Percentiles rank a stretch among this genome's conserved stretches.
These are phyloP conservation scores for Tillandsia leiboldiana DNA, from an alignment of 176 grass and related monocot species.

Conservation along the genomic window DNA sequence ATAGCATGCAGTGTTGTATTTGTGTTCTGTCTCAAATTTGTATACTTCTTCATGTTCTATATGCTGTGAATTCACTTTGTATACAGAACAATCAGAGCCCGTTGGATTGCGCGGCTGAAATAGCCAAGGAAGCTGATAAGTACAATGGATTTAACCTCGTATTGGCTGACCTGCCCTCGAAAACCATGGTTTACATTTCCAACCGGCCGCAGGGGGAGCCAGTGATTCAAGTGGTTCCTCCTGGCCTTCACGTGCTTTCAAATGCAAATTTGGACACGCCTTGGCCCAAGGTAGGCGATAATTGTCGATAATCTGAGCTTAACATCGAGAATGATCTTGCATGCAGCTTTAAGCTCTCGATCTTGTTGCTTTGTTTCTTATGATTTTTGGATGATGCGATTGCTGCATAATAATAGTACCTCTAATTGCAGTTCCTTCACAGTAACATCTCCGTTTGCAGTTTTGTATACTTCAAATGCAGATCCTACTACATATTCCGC, in stretches of 20 bases:
- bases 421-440: no score
- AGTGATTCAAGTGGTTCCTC: constrained; percentile 48
- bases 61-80: neutral
- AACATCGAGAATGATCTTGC: constrained; percentile 1
- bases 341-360: neutral
- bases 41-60: neutral
- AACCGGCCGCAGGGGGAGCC: constrained; percentile 46
- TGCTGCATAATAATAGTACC: no score
- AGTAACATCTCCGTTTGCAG: no score
- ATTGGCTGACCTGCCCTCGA: constrained; percentile 52
- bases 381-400: no score
- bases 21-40: neutral
- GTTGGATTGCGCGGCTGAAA: constrained; percentile 59
- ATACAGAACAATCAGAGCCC: constrained; percentile 41
- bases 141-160: constrained; percentile 90
- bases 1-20: neutral
- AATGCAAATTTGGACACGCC: constrained; percentile 70
- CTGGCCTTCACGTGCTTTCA: constrained; percentile 81
- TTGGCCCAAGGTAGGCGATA: constrained; percentile 70
- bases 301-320: neutral
- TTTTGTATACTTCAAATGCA: no score
- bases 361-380: neutral
- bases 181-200: constrained; percentile 78
- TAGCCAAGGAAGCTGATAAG: constrained; percentile 65
- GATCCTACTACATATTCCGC: no score